phyloP scores from a whole-genome alignment of 345 rosid species.

The Camelina hispida region DNA sequence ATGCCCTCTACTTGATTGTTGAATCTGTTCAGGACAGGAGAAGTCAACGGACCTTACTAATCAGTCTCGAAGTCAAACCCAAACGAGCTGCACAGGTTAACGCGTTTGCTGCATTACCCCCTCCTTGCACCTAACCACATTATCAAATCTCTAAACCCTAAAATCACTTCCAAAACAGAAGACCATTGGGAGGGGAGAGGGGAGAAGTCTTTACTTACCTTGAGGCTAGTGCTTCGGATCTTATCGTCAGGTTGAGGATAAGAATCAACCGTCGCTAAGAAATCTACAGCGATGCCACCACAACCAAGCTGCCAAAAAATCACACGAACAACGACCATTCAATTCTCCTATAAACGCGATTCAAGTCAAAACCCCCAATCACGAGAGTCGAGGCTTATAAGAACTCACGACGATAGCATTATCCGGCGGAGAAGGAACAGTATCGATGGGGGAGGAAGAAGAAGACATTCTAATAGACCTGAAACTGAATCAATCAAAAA shows the following conservation, averaged over 20 bases:
- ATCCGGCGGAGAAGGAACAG: slow-evolving; percentile 32
- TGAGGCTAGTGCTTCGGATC: slow-evolving; percentile 78
- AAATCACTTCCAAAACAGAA: neutral
- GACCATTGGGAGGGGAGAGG: neutral
- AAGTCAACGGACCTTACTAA: slow-evolving; percentile 53
- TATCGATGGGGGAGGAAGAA: slow-evolving; percentile 44
- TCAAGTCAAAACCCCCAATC: neutral
- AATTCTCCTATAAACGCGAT: slow-evolving; percentile 1
- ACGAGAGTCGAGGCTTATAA: neutral
- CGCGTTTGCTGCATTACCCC: slow-evolving; percentile 77
- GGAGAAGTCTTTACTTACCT: slow-evolving; percentile 42
- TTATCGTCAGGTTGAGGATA: slow-evolving; percentile 89
- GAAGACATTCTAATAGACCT: slow-evolving; percentile 61
- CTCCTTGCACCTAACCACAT: slow-evolving; percentile 63
- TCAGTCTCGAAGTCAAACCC: slow-evolving; percentile 63
- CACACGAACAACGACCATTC: slow-evolving; percentile 23
- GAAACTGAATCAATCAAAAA: slow-evolving; percentile 36
- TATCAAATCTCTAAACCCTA: slow-evolving; percentile 6
- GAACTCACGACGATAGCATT: slow-evolving; percentile 44
- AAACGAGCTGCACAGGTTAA: slow-evolving; percentile 67
- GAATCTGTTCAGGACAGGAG: slow-evolving; percentile 1
- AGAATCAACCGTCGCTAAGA: slow-evolving; percentile 74
- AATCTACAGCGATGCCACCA: slow-evolving; percentile 64
- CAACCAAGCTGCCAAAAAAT: slow-evolving; percentile 66
- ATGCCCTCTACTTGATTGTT: neutral